Percentiles rank a stretch among this genome's conserved stretches.
Conservation (phyloP, 805 yeast genomes). For the Lipomyces sp. region DNA sequence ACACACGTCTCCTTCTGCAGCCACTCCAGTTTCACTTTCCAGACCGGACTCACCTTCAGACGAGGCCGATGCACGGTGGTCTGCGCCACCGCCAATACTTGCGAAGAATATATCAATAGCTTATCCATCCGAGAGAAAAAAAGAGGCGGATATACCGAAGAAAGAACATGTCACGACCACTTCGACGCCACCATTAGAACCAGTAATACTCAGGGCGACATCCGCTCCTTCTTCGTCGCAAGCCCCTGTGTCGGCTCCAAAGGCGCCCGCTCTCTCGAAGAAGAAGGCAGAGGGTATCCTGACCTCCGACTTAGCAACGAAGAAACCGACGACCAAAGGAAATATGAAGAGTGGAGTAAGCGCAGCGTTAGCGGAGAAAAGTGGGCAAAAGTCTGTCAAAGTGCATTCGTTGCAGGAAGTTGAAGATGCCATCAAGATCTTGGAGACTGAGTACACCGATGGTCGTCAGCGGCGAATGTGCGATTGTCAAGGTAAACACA, state of each 20-base stretch:
- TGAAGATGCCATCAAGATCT: slow-evolving; percentile 33
- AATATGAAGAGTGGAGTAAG: background rate
- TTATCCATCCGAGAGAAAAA: background rate
- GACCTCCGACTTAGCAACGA: slow-evolving; percentile 15
- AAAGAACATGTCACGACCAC: background rate
- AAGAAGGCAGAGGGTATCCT: slow-evolving; percentile 10
- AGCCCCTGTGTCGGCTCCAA: background rate
- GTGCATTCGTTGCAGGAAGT: slow-evolving; percentile 32
- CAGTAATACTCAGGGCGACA: background rate
- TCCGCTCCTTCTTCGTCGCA: background rate
- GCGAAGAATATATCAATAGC: background rate
- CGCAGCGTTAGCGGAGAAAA: slow-evolving; percentile 13
- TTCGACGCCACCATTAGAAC: slow-evolving; percentile 5
- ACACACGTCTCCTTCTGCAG: background rate
- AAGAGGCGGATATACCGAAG: background rate
- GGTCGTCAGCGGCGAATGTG: slow-evolving; percentile 21
- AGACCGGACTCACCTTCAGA: background rate
- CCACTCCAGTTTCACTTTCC: background rate
- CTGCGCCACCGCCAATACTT: slow-evolving; percentile 7
- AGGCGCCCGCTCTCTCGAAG: slow-evolving; percentile 11
- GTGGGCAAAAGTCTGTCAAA: slow-evolving; percentile 20
- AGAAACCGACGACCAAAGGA: slow-evolving; percentile 14
- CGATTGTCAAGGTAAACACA: slow-evolving; percentile 34
- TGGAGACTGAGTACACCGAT: slow-evolving; percentile 22
- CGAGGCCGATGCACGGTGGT: background rate